phyloP scores from a whole-genome alignment of 2,329 filamentous ascomycete genomes.

The Fusarium sp. region DNA sequence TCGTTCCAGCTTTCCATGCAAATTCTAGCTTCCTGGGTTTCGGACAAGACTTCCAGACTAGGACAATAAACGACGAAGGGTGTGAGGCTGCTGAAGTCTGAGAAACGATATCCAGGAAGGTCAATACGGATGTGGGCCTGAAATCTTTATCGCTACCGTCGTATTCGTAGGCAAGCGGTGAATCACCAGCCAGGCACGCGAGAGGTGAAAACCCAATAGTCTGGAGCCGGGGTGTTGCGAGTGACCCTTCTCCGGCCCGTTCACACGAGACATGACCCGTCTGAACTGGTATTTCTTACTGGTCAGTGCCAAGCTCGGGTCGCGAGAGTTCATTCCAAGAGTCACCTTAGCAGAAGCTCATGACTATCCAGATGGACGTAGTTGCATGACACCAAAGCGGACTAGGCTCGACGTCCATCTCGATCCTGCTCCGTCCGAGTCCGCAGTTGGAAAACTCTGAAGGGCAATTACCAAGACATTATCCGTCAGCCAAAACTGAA shows the following conservation, averaged over 20 bases:
- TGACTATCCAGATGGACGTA: neutral
- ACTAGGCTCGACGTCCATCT: constrained; percentile 1
- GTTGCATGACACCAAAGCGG: constrained; percentile 1
- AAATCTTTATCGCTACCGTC: constrained; percentile 1
- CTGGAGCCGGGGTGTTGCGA: constrained; percentile 9
- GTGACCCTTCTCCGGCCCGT: neutral
- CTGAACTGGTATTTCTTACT: neutral
- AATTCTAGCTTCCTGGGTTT: neutral
- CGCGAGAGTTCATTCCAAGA: neutral
- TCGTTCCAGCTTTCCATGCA: neutral
- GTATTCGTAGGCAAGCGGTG: constrained; percentile 3
- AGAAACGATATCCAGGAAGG: neutral
- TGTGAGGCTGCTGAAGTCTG: neutral
- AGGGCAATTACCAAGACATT: neutral
- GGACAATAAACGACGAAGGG: neutral
- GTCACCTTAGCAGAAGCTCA: constrained; percentile 10
- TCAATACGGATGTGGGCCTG: neutral
- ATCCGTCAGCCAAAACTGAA: neutral
- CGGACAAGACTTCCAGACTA: constrained; percentile 16
- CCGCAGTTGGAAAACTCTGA: neutral
- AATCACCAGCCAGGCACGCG: constrained; percentile 11
- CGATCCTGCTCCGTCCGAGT: neutral
- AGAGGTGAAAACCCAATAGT: constrained; percentile 6
- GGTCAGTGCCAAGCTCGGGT: neutral
- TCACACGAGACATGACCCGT: neutral